Conservation (phyloP, 2,329 filamentous ascomycete species). For the Rhinocladiella similis region DNA sequence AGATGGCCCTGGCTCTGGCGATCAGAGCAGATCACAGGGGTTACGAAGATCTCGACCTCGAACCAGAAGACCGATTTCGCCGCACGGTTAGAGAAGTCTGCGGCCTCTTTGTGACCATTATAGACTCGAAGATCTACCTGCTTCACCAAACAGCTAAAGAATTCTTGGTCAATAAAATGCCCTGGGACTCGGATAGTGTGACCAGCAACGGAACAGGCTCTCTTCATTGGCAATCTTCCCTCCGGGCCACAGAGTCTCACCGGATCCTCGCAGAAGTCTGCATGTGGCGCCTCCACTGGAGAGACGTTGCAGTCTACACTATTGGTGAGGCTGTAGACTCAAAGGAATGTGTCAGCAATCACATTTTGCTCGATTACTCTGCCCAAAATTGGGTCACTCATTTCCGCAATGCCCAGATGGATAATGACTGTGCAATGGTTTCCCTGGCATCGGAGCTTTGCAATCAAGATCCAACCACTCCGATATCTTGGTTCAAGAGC, state of each 20-base stretch:
- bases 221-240: neutral
- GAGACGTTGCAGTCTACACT: too few species aligned
- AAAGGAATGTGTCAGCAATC: neutral
- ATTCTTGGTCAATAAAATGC: conserved; percentile 23
- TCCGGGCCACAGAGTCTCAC: neutral
- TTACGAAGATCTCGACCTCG: conserved; percentile 1
- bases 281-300: neutral
- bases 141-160: conserved; percentile 35
- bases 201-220: too few species aligned
- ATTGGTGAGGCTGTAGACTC: too few species aligned
- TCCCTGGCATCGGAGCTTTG: neutral
- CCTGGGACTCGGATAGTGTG: too few species aligned
- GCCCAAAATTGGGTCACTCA: neutral
- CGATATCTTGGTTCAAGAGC: neutral
- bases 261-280: neutral
- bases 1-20: conserved; percentile 22
- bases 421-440: neutral
- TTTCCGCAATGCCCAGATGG: neutral
- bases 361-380: neutral
- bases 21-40: neutral
- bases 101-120: conserved; percentile 32
- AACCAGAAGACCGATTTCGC: conserved; percentile 16
- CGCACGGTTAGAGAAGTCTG: conserved; percentile 13
- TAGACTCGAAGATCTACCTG: conserved; percentile 28
- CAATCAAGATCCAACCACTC: neutral